These are phyloP conservation scores for Pseudonitzschia multistriata DNA, from an alignment of 108 stramenopile species.

Conservation along the genomic window DNA sequence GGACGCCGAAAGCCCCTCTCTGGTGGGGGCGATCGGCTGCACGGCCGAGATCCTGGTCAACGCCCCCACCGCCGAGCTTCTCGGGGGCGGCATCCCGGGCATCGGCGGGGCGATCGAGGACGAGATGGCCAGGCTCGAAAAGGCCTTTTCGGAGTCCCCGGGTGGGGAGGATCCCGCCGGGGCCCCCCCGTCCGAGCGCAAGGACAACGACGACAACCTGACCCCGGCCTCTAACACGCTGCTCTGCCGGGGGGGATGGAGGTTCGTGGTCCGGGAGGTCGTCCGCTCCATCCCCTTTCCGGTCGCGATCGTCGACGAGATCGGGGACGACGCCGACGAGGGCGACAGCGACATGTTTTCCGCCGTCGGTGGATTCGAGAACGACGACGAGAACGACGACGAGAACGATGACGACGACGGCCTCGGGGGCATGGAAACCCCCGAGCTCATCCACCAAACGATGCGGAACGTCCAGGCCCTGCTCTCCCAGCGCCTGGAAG, in stretches of 20 bases:
- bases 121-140: constrained; percentile 2
- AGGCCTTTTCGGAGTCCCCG: constrained; percentile 3
- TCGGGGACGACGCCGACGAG: constrained; percentile 56
- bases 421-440: constrained; percentile 24
- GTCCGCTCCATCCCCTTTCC: constrained; percentile 70
- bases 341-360: constrained; percentile 29
- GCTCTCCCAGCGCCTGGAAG: constrained; percentile 46
- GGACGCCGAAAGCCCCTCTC: constrained; percentile 20
- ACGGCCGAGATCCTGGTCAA: constrained; percentile 62
- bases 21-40: constrained; percentile 80
- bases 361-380: background rate
- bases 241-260: constrained; percentile 61
- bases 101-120: background rate
- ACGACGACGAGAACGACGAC: constrained; percentile 49
- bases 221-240: constrained; percentile 33
- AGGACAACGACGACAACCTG: constrained; percentile 7
- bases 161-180: background rate
- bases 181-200: too few relatives aligned
- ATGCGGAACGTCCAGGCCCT: constrained; percentile 36
- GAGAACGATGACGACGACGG: constrained; percentile 50
- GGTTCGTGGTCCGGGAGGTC: constrained; percentile 76
- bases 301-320: constrained; percentile 77
- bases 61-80: constrained; percentile 16
- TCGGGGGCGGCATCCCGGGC: background rate
- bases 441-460: constrained; percentile 46